These are phyloP conservation scores for Meyerozyma guilliermondii DNA, from an alignment of 1,139 yeast species.

Conservation along the genomic window DNA sequence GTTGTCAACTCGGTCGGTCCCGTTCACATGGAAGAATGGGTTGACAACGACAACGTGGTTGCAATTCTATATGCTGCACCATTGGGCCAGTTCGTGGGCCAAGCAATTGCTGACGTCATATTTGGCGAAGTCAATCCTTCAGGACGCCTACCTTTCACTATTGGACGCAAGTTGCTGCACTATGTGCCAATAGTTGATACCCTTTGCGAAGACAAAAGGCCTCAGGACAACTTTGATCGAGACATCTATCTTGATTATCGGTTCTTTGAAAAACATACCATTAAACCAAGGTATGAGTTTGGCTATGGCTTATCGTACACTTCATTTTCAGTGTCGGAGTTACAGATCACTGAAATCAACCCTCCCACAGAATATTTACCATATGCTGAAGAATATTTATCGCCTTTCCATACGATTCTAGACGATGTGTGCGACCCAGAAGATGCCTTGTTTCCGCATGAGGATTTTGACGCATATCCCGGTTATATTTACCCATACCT, in stretches of 20 bases:
- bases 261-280: conserved; percentile 51
- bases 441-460: conserved; percentile 53
- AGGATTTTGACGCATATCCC: conserved; percentile 47
- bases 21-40: conserved; percentile 54
- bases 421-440: conserved; percentile 53
- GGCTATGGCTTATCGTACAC: conserved; percentile 61
- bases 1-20: conserved; percentile 58
- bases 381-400: conserved; percentile 43
- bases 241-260: conserved; percentile 52
- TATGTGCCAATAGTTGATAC: conserved; percentile 46
- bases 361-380: conserved; percentile 48
- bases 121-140: conserved; percentile 61
- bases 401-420: conserved; percentile 32
- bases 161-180: conserved; percentile 51
- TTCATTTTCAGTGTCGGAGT: conserved; percentile 35
- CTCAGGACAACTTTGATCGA: conserved; percentile 46
- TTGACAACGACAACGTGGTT: conserved; percentile 53
- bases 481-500: conserved; percentile 50
- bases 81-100: conserved; percentile 49
- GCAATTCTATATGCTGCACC: conserved; percentile 55
- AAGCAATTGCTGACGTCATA: conserved; percentile 36
- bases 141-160: conserved; percentile 59
- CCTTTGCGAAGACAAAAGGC: conserved; percentile 32
- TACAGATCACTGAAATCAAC: conserved; percentile 35
- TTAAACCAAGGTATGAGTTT: conserved; percentile 55